Evolutionary conservation across 768 basidiomycete genomes (phyloP), one percentile per base, ranked within the genome.

Genomic region (Calocybe cyanea): DNA sequence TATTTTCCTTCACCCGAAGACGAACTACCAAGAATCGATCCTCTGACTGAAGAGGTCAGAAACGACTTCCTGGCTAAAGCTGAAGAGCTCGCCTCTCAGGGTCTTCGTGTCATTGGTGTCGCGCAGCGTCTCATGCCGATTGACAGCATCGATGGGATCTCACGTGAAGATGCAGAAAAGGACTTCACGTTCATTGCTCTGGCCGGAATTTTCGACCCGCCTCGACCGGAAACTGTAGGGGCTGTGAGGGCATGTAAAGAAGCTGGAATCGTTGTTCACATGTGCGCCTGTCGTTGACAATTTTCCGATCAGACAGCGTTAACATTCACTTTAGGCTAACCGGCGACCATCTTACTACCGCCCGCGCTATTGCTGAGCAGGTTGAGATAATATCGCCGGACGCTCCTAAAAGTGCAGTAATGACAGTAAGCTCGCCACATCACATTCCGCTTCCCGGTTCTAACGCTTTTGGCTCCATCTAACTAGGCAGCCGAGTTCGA

Each of bases 201-300:
- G 7, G 71, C 68, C n/a, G 80, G 78, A 37, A 75, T 81, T 46
- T 72, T 70, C 38, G 79, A 80, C 52, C 78, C 79, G 14, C 78
- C 78, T 14, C 69, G 79, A 31, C 77, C 75, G 1, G 75, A 80
- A 51, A 74, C 72, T 2, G 60, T 70, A 6, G 73, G 69, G 2
- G 76, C 79, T 25, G 78, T 81, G 7, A 63, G 69, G 33, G 69
- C 71, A 30, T 76, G 71, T 60, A 69, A 72, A 45, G 62, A 67
- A 41, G 79, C 79, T 38, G 77, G 78, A 14, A 75, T 80, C 41
- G 70, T 71, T 17, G 75, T 69, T n/a, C 67, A 70, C 37, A 71
- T 71, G 68, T 68, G 45, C 8, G 57, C 52, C 18, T 11, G 23
- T 34, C 9, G 6, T 17, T 15, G 14, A 19, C 9, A 23, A 39